Evolutionary conservation across 768 basidiomycete genomes (phyloP).

Genomic region (Podaxis sp.): DNA sequence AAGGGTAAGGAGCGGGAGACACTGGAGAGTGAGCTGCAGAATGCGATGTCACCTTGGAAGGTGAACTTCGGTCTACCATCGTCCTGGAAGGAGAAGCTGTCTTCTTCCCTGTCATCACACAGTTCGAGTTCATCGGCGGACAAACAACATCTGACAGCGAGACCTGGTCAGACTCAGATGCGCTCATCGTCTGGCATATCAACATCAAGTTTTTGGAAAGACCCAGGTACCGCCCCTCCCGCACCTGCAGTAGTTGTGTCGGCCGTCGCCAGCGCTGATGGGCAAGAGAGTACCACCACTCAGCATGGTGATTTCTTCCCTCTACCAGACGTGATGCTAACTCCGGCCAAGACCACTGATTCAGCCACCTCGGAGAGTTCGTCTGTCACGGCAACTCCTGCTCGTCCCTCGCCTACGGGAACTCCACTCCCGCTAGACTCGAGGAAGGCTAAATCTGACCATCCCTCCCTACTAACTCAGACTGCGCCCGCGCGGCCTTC

Average conservation of each 20-base stretch:
- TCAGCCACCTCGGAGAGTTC: constrained; percentile 36
- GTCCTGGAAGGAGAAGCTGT: constrained; percentile 41
- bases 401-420: constrained; percentile 40
- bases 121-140: constrained; percentile 35
- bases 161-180: constrained; percentile 19
- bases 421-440: constrained; percentile 26
- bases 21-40: constrained; percentile 31
- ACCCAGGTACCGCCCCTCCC: constrained; percentile 50
- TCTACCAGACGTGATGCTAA: constrained; percentile 4
- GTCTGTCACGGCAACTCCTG: constrained; percentile 39
- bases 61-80: constrained; percentile 26
- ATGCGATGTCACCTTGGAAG: constrained; percentile 39
- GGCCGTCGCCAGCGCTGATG: constrained; percentile 45
- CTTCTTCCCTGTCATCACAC: constrained; percentile 34
- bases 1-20: constrained; percentile 34
- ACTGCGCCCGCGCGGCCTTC: constrained; percentile 49
- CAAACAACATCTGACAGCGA: constrained; percentile 31
- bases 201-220: constrained; percentile 46
- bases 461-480: constrained; percentile 61
- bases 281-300: constrained; percentile 40
- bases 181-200: constrained; percentile 35
- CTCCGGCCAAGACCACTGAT: neutral
- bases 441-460: constrained; percentile 24
- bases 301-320: constrained; percentile 13
- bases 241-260: constrained; percentile 56